Conservation (phyloP, 106 monocot genomes). For the Platanthera guangdongensis region DNA sequence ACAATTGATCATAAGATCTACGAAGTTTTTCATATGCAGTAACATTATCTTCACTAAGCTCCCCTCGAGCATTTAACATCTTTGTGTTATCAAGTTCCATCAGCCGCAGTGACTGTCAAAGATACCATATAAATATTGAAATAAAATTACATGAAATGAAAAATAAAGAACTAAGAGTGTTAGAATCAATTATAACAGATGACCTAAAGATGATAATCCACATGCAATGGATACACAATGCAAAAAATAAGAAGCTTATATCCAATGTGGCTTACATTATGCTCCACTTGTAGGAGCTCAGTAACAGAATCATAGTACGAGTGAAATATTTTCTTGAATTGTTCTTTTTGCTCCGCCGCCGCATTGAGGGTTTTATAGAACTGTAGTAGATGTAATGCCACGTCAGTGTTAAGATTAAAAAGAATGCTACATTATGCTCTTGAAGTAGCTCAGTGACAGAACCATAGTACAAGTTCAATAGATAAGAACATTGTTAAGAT, state of each 20-base stretch:
- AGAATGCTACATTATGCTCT: neutral
- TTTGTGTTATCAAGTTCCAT: constrained; percentile 95
- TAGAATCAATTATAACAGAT: neutral
- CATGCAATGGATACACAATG: neutral
- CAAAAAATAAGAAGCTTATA: neutral
- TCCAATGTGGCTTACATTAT: constrained; percentile 47
- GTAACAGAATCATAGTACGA: constrained; percentile 81
- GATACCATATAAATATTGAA: constrained; percentile 9
- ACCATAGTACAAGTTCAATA: neutral
- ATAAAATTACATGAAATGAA: neutral
- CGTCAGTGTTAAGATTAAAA: neutral
- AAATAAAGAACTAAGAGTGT: neutral
- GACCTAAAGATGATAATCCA: neutral
- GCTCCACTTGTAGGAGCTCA: constrained; percentile 88
- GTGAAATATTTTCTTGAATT: constrained; percentile 77
- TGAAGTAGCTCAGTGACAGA: no score
- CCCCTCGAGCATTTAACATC: constrained; percentile 81
- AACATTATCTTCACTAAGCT: constrained; percentile 85
- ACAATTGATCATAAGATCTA: constrained; percentile 79
- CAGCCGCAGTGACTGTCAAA: constrained; percentile 53
- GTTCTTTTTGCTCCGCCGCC: constrained; percentile 75
- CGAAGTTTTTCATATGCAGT: constrained; percentile 86
- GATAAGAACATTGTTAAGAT: neutral
- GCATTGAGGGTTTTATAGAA: constrained; percentile 78
- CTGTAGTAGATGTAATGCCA: constrained; percentile 27